phyloP scores from a whole-genome alignment of 2,329 filamentous ascomycete genomes.

The Fusarium devonianum region DNA sequence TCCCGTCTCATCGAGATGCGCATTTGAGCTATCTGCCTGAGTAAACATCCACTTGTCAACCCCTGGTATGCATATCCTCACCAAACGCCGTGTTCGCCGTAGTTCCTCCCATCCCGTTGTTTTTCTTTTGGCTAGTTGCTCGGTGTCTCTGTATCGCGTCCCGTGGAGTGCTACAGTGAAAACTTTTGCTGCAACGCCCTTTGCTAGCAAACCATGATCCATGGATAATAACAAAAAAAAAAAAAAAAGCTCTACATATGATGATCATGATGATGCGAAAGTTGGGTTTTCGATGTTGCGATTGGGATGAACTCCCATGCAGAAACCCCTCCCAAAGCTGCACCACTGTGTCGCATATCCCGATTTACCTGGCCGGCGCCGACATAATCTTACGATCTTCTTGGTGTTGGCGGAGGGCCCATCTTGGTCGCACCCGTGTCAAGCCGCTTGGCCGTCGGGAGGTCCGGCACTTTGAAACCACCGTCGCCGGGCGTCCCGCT shows the following conservation, averaged over 20 bases:
- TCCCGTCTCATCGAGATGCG: conserved; percentile 1
- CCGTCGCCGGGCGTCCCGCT: conserved; percentile 60
- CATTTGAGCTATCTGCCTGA: conserved; percentile 10
- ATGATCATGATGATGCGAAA: conserved; percentile 33
- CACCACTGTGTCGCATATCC: background rate
- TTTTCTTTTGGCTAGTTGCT: conserved; percentile 1
- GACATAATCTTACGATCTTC: conserved; percentile 29
- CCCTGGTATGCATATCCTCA: conserved; percentile 8
- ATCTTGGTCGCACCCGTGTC: conserved; percentile 48
- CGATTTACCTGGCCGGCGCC: background rate
- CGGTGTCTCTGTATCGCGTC: conserved; percentile 9
- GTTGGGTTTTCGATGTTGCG: conserved; percentile 20
- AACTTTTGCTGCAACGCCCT: conserved; percentile 2
- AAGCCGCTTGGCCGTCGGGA: conserved; percentile 77
- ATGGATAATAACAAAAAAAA: conserved; percentile 13
- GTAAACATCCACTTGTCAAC: conserved; percentile 9
- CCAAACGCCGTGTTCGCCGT: conserved; percentile 38
- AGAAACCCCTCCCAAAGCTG: background rate
- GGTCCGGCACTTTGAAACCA: conserved; percentile 82
- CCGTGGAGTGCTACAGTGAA: background rate
- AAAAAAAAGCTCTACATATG: too few relatives aligned
- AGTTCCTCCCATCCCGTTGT: conserved; percentile 10
- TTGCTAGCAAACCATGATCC: conserved; percentile 12
- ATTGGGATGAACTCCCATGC: conserved; percentile 27
- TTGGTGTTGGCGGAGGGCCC: conserved; percentile 44